Percentiles rank a stretch among this genome's conserved stretches.
These are phyloP conservation scores for Globisporangium irregulare DNA, from an alignment of 352 stramenopile genomes.

Conservation along the genomic window DNA sequence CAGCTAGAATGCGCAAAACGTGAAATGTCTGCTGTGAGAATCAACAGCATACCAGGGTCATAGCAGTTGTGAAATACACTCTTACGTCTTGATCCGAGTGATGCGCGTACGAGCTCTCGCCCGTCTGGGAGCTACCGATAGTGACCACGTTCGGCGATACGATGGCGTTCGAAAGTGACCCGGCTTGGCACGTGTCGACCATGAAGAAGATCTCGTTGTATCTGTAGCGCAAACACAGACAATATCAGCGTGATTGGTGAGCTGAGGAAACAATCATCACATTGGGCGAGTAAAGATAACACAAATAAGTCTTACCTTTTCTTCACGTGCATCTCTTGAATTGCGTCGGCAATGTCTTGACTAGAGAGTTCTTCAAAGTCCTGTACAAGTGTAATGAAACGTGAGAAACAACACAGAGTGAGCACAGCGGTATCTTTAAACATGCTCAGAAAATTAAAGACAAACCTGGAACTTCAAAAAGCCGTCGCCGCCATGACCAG, in stretches of 20 bases:
- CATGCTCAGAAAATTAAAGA: slow-evolving; percentile 51
- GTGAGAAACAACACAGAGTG: not conserved
- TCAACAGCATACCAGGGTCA: not conserved
- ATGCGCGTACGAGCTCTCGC: slow-evolving; percentile 95
- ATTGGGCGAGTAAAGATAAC: not conserved
- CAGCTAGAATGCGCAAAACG: slow-evolving; percentile 32
- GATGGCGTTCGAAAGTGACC: slow-evolving; percentile 88
- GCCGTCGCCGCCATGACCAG: slow-evolving; percentile 95
- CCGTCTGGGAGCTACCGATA: slow-evolving; percentile 89
- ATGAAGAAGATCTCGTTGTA: slow-evolving; percentile 97
- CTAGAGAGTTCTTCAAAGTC: slow-evolving; percentile 96
- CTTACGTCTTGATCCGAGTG: slow-evolving; percentile 76
- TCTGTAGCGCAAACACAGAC: slow-evolving; percentile 20
- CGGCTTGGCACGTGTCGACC: slow-evolving; percentile 97
- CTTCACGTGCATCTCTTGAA: slow-evolving; percentile 94
- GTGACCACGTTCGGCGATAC: slow-evolving; percentile 90
- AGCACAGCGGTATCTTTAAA: not conserved
- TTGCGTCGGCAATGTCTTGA: slow-evolving; percentile 90
- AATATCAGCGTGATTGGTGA: not conserved
- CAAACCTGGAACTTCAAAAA: slow-evolving; percentile 97
- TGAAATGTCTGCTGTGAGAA: not conserved
- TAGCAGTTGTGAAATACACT: not conserved
- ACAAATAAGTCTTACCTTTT: slow-evolving; percentile 47
- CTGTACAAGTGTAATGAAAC: slow-evolving; percentile 15
- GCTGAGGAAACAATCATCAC: no score